phyloP scores from a whole-genome alignment of 768 basidiomycete species.

The Panaeolus papilionaceus region DNA sequence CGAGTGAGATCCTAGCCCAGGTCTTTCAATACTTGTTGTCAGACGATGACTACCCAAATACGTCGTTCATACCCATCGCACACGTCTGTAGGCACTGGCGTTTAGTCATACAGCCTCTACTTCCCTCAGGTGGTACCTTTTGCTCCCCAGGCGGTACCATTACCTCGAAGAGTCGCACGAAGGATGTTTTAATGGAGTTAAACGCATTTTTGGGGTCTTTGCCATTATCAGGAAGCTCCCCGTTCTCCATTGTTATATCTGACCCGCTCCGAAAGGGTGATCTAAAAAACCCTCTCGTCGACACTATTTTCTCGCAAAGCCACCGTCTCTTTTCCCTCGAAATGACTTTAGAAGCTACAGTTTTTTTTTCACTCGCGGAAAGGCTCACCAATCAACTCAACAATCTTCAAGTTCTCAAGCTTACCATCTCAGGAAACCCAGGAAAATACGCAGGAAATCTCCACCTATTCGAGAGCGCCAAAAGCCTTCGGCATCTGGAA shows the following conservation, averaged over 20 bases:
- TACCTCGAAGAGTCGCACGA: background rate
- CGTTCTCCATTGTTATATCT: background rate
- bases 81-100: conserved; percentile 1
- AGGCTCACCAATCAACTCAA: background rate
- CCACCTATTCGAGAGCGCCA: background rate
- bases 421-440: background rate
- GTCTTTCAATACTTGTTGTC: background rate
- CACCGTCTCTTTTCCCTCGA: background rate
- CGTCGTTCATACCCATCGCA: background rate
- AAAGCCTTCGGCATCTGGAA: background rate
- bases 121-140: background rate
- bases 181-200: background rate
- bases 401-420: background rate
- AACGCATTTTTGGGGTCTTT: background rate
- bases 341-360: background rate
- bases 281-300: background rate
- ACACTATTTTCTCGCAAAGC: background rate
- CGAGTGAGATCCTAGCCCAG: background rate
- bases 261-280: background rate
- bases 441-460: background rate
- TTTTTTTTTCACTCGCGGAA: background rate
- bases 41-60: background rate
- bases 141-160: background rate
- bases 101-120: background rate
- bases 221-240: background rate